Base-by-base conservation (phyloP, 371 early-diverging fungal genomes). In the Nematocida parisii region DNA sequence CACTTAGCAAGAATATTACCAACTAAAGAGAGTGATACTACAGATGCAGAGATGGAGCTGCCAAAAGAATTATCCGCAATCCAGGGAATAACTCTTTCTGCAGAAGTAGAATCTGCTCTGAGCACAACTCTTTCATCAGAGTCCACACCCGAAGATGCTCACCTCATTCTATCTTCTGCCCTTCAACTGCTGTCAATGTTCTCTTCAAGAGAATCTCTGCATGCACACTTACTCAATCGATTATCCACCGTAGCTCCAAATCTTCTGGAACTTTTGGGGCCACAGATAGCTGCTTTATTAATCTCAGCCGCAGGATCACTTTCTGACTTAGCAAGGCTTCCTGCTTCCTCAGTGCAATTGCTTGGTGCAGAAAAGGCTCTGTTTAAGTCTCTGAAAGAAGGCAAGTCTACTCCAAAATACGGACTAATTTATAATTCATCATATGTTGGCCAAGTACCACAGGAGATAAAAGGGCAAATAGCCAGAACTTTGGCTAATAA, bases 331-430 rank as follows among this genome's bases (percentile, higher is more conserved):
- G 91, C 93, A 86, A 93, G 94, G 89, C 90, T 91, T 85, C 93
- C 95, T 67, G 93, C 94, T 46, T 92, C 93, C 67, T 94, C 95
- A 74, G 90, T 96, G 70, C 96, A 96, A 89, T 92, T 96, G 67
- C 89, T 94, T 45, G 96, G 96, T 86, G 95, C 96, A 66, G 95
- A 96, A 89, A 96, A 95, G 90, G 94, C 94, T n/a, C 90, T 94
- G 58, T 94, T 94, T 90, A 91, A 94, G 82, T 94, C 96, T 5
- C 86, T 95, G 82, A 94, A 93, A 90, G 91, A 92, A 73, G 93
- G 93, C 89, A 90, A 91, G 85, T 91, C 93, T 87, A 95, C 96
- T 44, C 96, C 96, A 83, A 95, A 96, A 89, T 94, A 94, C 85
- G 96, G 96, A 86, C 88, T 94, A 67, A 90, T 96, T 75, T 96